Evolutionary conservation across 306 rosid species (phyloP).

Genomic region (Castanea sativa): DNA sequence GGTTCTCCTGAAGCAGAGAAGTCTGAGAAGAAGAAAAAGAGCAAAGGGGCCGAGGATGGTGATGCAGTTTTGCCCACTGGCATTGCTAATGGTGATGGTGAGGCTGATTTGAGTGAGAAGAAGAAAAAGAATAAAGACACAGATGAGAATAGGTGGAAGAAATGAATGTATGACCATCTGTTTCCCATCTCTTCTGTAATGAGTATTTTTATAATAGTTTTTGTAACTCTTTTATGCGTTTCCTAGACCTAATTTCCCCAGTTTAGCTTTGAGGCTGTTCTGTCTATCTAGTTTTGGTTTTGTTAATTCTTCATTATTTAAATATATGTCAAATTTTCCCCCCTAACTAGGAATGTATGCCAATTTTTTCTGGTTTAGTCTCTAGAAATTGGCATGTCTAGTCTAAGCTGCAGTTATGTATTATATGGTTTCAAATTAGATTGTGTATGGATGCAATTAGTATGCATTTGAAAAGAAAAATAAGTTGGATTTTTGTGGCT

Average conservation of each 20-base stretch:
- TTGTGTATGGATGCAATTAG: not conserved
- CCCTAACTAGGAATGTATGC: not conserved
- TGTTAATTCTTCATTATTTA: not conserved
- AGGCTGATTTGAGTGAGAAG: slow-evolving; percentile 57
- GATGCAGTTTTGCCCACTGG: not conserved
- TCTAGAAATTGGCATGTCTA: not conserved
- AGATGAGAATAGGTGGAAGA: slow-evolving; percentile 40
- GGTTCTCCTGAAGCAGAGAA: slow-evolving; percentile 45
- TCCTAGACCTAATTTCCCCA: slow-evolving; percentile 8
- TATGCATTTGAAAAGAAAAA: not conserved
- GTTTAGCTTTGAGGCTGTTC: not conserved
- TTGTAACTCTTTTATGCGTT: slow-evolving; percentile 11
- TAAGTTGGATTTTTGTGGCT: not conserved
- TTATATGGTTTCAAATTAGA: not conserved
- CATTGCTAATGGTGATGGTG: slow-evolving; percentile 26
- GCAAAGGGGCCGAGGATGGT: slow-evolving; percentile 46
- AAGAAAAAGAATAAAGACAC: slow-evolving; percentile 47
- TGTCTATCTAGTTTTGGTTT: not conserved
- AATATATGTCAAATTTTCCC: not conserved
- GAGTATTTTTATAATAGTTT: not conserved
- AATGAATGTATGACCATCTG: slow-evolving; percentile 6
- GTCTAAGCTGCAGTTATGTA: not conserved
- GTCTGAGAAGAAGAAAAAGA: slow-evolving; percentile 69
- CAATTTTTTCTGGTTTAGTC: not conserved
- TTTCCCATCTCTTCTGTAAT: slow-evolving; percentile 13